Evolutionary conservation across 768 basidiomycete genomes (phyloP), one percentile per base, ranked within the genome.

Genomic region (Calocybe gangraenosa): DNA sequence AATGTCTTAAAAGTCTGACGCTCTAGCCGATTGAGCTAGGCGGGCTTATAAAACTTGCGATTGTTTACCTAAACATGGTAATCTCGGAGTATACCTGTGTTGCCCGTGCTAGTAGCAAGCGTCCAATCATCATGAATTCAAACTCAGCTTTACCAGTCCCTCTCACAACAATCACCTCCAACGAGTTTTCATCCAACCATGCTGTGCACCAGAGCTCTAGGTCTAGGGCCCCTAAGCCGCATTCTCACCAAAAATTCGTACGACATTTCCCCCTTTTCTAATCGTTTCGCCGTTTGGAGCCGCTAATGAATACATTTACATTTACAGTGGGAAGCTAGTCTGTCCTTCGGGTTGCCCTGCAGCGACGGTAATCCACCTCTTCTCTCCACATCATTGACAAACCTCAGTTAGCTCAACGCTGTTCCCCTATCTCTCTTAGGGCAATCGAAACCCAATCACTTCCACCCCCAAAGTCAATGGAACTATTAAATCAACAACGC

Each of bases 401-500:
- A 15, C 3, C 34, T 51, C 5, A 54, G n/a, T n/a, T 34, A 5
- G 7, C 17, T 20, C 2, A 17, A 20, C 14, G 11, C 44, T 19
- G 18, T 18, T 23, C 1, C n/a, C n/a, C n/a, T n/a, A n/a, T n/a
- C n/a, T n/a, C n/a, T n/a, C 34, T 5, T 30, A 84, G 85, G 43
- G 57, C 66, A 23, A 62, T 89, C 14, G 80, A 88, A 58, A 84
- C 81, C 0, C 65, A 85, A 57, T 83, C 87, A 0, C 51, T 87
- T 2, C 71, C 83, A 1, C 73, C 85, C 1, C 71, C 82, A 0
- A 74, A 79, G 0, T 67, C 72, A 8, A 60, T 69, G 28, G 73
- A 71, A 3, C 86, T 92, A 51, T 73, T 97, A 56, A 95, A 98
- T 75, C 65, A 77, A 54, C 94, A 98, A 65, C 87, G 96, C 52